Conservation (phyloP, 139 green algal genomes). For the Chlorella sorokiniana region DNA sequence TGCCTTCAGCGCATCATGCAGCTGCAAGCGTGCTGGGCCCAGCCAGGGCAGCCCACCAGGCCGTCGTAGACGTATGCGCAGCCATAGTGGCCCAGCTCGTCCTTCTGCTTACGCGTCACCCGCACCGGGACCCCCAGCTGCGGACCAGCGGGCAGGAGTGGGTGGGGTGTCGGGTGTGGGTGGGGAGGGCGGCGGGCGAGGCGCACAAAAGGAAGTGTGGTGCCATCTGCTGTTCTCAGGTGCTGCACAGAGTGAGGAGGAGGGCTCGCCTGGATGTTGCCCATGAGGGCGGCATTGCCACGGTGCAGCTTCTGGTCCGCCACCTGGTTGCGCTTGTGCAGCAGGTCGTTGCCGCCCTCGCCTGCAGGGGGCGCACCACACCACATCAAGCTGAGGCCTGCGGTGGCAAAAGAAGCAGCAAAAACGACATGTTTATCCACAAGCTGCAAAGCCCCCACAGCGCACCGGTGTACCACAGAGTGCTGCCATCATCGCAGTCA, state of each 20-base stretch:
- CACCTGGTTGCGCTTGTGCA: slow-evolving; percentile 52
- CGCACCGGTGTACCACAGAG: slow-evolving; percentile 62
- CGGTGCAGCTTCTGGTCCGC: slow-evolving; percentile 50
- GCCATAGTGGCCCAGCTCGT: slow-evolving; percentile 27
- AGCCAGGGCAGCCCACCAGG: slow-evolving; percentile 2
- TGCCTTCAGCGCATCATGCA: too few species aligned
- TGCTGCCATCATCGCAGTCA: slow-evolving; percentile 48
- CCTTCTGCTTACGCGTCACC: slow-evolving; percentile 55
- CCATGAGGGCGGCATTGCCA: slow-evolving; percentile 58
- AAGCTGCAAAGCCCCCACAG: not conserved
- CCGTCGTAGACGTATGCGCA: slow-evolving; percentile 53
- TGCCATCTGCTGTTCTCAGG: too few species aligned
- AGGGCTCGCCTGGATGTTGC: slow-evolving; percentile 45
- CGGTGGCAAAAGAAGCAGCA: not conserved
- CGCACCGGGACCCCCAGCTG: slow-evolving; percentile 66
- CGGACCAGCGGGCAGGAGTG: not conserved
- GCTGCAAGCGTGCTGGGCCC: too few species aligned
- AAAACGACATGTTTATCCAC: not conserved
- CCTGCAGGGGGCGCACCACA: slow-evolving; percentile 44
- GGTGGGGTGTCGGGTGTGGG: too few species aligned
- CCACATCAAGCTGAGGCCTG: too few species aligned
- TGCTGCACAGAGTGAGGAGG: not conserved
- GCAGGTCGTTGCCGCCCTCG: slow-evolving; percentile 61
- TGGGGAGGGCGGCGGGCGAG: too few species aligned
- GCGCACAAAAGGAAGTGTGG: too few species aligned